Evolutionary conservation across 139 green algal species (phyloP), one percentile per base, ranked within the genome.

Genomic region (Raphidocelis subcapitata): DNA sequence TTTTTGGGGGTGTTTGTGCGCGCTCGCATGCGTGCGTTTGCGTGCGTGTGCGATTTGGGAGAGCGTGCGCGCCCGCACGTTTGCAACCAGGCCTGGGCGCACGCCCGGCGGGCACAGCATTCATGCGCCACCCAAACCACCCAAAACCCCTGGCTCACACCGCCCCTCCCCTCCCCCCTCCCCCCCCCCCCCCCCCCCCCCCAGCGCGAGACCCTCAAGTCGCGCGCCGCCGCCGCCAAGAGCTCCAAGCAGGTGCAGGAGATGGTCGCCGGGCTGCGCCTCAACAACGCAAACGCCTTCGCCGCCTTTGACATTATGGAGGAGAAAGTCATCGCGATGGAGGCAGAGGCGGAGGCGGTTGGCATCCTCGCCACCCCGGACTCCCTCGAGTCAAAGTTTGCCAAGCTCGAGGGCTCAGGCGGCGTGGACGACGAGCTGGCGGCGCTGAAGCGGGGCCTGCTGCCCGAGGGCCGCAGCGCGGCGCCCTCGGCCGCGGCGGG

Each of bases 201-300:
- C n/a, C n/a, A n/a, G 86, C 96, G 97, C 85, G 94, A 98, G 82
- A 98, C 93, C 12, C 81, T 98, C 41, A 98, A 98, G 86, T 94
- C 94, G 21, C 87, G 94, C 32, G 94, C 94, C 29, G 90, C 94
- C 72, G 88, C 74, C 46, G 94, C 94, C 36, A 92, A 94, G 80
- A 94, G 85, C 18, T 83, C 73, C 37, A 86, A 82, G 56, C 74
- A 66, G 46, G 65, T 84, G 15, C 69, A 78, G 41, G 67, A 78
- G 60, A 88, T 92, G 79, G 82, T 94, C 15, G 84, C 79, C 32
- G 83, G 87, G 2, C 79, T 99, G 60, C 89, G 81, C 76, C 92
- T 89, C 62, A 93, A 71, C 68, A 75, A 65, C 62, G 46, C 73
- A 81, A 92, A 65, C 69, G 85, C 91, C 3, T 83, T 93, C 46